Conservation (phyloP, 106 monocot genomes). For the Agapanthus africanus region DNA sequence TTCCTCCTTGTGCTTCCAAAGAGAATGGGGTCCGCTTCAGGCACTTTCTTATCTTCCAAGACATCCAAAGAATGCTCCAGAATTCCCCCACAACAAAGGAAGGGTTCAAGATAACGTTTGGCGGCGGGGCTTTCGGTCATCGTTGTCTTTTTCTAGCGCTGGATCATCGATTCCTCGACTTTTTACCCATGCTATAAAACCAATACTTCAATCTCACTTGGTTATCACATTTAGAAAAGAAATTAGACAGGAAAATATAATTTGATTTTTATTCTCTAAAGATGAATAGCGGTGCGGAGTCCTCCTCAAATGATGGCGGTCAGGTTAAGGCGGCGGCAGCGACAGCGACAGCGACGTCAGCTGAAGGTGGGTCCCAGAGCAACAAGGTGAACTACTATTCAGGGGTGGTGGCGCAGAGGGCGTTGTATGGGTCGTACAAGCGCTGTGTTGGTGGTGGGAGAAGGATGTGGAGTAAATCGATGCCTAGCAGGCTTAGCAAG, state of each 20-base stretch:
- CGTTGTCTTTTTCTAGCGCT: slow-evolving; percentile 7
- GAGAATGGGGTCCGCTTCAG: neutral
- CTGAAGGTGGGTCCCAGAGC: neutral
- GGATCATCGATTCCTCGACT: neutral
- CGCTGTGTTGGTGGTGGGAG: slow-evolving; percentile 21
- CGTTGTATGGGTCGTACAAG: slow-evolving; percentile 16
- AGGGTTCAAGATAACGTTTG: slow-evolving; percentile 6
- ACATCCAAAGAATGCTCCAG: slow-evolving; percentile 22
- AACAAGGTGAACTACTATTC: slow-evolving; percentile 14
- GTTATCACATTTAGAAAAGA: neutral
- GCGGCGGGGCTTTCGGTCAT: slow-evolving; percentile 31
- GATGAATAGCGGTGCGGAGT: neutral
- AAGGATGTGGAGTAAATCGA: slow-evolving; percentile 9
- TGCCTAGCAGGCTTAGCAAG: slow-evolving; percentile 46
- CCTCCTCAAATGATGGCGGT: neutral
- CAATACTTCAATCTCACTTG: neutral
- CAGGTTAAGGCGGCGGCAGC: neutral
- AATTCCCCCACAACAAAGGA: slow-evolving; percentile 9
- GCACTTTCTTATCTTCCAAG: slow-evolving; percentile 31
- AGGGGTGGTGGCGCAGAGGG: slow-evolving; percentile 38
- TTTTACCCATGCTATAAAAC: neutral
- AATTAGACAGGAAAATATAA: too few species aligned
- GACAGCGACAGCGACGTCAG: neutral
- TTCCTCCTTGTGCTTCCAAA: neutral
- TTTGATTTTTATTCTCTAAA: too few species aligned